Conservation (phyloP, 805 yeast genomes). For the Wickerhamomyces queroliae region DNA sequence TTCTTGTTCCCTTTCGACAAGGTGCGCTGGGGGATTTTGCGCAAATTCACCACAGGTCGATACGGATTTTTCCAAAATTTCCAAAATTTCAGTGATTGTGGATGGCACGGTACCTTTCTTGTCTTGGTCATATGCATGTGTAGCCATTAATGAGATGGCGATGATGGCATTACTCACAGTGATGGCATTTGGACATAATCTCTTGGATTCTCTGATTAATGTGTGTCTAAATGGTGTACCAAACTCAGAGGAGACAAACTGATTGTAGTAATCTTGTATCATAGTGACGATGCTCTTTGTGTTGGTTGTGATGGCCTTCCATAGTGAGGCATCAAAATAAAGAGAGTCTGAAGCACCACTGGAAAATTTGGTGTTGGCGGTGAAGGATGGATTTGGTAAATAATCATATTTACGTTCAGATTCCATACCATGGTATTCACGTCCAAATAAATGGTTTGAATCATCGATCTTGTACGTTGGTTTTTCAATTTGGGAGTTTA, state of each 20-base stretch:
- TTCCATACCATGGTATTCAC: slow-evolving; percentile 20
- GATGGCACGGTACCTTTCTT: slow-evolving; percentile 46
- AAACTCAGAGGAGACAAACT: slow-evolving; percentile 19
- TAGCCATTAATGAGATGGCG: slow-evolving; percentile 49
- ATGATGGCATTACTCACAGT: slow-evolving; percentile 65
- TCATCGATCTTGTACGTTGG: neutral
- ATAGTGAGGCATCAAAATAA: slow-evolving; percentile 15
- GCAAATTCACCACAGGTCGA: slow-evolving; percentile 44
- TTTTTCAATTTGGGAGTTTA: neutral
- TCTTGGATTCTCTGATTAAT: slow-evolving; percentile 43
- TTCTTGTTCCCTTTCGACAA: slow-evolving; percentile 19
- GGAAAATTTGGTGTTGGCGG: neutral
- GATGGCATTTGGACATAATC: slow-evolving; percentile 54
- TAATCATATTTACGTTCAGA: slow-evolving; percentile 9
- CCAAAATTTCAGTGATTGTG: slow-evolving; percentile 53
- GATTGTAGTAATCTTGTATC: slow-evolving; percentile 9
- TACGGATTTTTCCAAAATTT: slow-evolving; percentile 55
- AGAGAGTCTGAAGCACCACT: slow-evolving; percentile 6
- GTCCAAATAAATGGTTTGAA: slow-evolving; percentile 26
- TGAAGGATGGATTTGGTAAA: slow-evolving; percentile 4
- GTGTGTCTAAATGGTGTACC: slow-evolving; percentile 25
- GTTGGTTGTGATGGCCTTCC: slow-evolving; percentile 8
- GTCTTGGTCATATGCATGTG: slow-evolving; percentile 62
- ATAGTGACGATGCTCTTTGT: slow-evolving; percentile 3
- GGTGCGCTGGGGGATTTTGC: slow-evolving; percentile 25